Evolutionary conservation across 768 basidiomycete species (phyloP).

Genomic region (Rhizopogon salebrosus): DNA sequence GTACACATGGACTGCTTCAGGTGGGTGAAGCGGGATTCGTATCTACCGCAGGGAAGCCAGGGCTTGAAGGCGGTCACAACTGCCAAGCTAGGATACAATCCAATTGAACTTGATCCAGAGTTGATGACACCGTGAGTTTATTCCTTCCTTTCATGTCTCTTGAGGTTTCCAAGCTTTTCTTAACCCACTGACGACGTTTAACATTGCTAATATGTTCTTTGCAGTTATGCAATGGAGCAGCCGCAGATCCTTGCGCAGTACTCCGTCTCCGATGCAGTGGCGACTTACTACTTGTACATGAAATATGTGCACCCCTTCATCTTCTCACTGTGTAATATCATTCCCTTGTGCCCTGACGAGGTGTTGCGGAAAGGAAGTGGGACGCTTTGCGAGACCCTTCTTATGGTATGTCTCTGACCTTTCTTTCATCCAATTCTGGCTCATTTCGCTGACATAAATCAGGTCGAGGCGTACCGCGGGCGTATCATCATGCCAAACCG

Average conservation of each 20-base stretch:
- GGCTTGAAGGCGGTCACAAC: constrained; percentile 98
- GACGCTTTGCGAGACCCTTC: constrained; percentile 92
- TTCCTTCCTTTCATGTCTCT: not conserved
- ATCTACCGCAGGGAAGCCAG: constrained; percentile 96
- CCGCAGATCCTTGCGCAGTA: constrained; percentile 94
- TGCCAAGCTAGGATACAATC: constrained; percentile 92
- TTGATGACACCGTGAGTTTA: constrained; percentile 92
- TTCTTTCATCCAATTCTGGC: not conserved
- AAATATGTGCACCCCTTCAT: constrained; percentile 99
- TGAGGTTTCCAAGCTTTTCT: no score
- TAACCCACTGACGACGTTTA: no score
- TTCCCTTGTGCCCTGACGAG: constrained; percentile 94
- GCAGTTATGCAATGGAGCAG: constrained; percentile 92
- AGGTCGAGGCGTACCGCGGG: constrained; percentile 95
- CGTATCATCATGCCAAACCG: constrained; percentile 97
- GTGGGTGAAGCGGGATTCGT: constrained; percentile 99
- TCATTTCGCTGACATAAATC: constrained; percentile 8
- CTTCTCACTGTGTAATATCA: constrained; percentile 98
- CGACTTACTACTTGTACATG: constrained; percentile 99
- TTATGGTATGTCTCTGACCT: constrained; percentile 70
- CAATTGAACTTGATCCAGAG: constrained; percentile 96
- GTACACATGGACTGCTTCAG: constrained; percentile 99
- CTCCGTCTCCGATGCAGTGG: constrained; percentile 98
- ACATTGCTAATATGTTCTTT: not conserved
- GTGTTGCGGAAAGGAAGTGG: constrained; percentile 94